Evolutionary conservation across 1,139 yeast species (phyloP), one percentile per base, ranked within the genome.

Genomic region (Taphrina pruni): DNA sequence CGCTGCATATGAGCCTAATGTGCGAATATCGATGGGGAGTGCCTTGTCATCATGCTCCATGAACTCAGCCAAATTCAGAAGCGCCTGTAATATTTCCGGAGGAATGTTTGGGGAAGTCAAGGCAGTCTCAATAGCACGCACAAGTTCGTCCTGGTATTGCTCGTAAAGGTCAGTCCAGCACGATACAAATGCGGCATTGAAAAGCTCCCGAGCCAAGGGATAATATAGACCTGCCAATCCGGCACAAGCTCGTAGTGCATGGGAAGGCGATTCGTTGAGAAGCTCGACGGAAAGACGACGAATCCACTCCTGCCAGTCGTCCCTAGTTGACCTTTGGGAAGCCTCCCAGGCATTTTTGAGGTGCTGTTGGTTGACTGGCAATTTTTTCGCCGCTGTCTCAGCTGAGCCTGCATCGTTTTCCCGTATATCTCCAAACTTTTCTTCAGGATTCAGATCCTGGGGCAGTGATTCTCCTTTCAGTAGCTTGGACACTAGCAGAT

Each of bases 281-380:
- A 95, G 80, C 76, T 92, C 97, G 69, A 91, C 89, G 75, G 96
- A 88, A 64, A 95, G 81, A 70, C 95, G 83, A 69, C 96, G 85
- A 73, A 93, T 87, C 99, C 99, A 95, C 76, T 94, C 99, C 76
- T 89, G 93, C 99, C 99, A 95, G 75, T 94, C 99, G 75, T 93
- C 99, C 73, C 88, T 87, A 0, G 97, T 91, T 58, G 96, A 85
- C 73, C 95, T 85, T 74, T 91, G 94, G 39, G 89, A 86, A 20
- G 97, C 89, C 74, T 92, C 97, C 99, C 99, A 95, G 0, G 95
- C 92, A 60, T 86, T 85, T 75, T 90, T 89, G 73, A 90, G 81
- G 6, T 88, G 88, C 68, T 85, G 87, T 72, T 89, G 93, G 73
- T 90, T 88, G 14, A 90, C 91, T 0, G 96, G 93, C 11, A 93